phyloP scores from a whole-genome alignment of 176 grass and related monocot genomes.

The Melocanna baccifera region DNA sequence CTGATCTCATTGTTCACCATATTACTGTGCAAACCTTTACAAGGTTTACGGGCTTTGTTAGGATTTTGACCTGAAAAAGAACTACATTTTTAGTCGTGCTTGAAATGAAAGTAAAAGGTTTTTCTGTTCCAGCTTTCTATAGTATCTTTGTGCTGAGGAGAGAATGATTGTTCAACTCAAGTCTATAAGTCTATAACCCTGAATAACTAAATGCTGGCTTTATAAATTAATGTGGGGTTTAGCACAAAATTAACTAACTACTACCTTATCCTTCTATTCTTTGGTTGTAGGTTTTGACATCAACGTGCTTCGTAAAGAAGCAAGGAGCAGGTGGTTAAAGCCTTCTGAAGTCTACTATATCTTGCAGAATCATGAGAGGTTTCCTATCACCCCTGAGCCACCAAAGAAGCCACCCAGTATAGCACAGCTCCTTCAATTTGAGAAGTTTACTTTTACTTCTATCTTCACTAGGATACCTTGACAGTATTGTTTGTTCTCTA shows the following conservation, averaged over 20 bases:
- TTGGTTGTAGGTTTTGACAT: constrained; percentile 76
- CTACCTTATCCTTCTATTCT: not conserved
- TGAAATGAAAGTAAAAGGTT: not conserved
- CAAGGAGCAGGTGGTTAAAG: constrained; percentile 80
- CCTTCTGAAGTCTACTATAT: constrained; percentile 87
- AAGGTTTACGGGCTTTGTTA: not conserved
- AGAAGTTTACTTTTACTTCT: constrained; percentile 1
- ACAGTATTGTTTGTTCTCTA: constrained; percentile 24
- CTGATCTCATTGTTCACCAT: not conserved
- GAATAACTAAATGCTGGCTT: not conserved
- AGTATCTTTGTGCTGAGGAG: not conserved
- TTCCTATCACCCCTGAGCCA: constrained; percentile 53
- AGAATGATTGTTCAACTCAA: not conserved
- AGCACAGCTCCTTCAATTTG: not conserved
- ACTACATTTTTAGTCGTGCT: not conserved
- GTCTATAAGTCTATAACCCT: not conserved
- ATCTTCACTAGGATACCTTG: constrained; percentile 6
- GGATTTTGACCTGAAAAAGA: not conserved
- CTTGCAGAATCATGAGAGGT: constrained; percentile 77
- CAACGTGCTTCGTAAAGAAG: constrained; percentile 66
- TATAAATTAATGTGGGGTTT: not conserved
- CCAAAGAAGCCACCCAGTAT: constrained; percentile 81
- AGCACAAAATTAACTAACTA: not conserved
- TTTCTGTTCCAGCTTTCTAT: not conserved
- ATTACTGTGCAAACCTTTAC: not conserved